Evolutionary conservation across 1,139 yeast genomes (phyloP), one percentile per base, ranked within the genome.

Genomic region (Zhuliangozyma parablackwelliae): DNA sequence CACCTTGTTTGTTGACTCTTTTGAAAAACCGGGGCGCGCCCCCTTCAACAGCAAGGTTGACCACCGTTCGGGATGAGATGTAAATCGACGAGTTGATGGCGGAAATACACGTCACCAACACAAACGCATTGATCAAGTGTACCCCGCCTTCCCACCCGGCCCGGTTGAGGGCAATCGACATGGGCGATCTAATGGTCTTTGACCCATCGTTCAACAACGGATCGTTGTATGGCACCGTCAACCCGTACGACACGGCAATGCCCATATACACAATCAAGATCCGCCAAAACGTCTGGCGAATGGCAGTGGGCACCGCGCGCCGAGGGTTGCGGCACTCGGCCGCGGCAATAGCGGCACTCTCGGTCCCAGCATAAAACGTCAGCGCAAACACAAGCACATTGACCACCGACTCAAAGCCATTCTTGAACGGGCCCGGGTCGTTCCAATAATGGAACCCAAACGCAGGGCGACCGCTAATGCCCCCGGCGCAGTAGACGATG

Each of bases 321-420:
- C 72, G 56, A 10, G 82, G 82, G 43, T 76, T 74, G 48, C 68
- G 66, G 0, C 81, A 62, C 48, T 78, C 84, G 13, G 78, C 69
- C 0, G 82, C 81, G 31, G 78, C 66, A 24, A 78, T 59, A 5
- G 82, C 79, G 21, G 77, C 69, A 21, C 78, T 71, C 51, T 78
- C 84, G 12, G 78, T 72, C 33, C 84, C 83, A 3, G 77, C 62
- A 44, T 75, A 75, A 41, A 75, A 78, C 4, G 77, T 80, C 53
- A 78, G 78, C 34, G 87, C 82, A 58, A 77, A 82, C 8, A 82
- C 85, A 51, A 84, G 80, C 2, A 85, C 81, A 38, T 66, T 72
- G 10, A 83, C 89, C 32, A 83, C 79, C 35, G 89, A 86, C 44
- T 74, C 69, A 53, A 82, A 79, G 0, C 87, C 87, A 39, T 66